These are phyloP conservation scores for Eucalyptus erythrocorys DNA, from an alignment of 345 rosid genomes.

Conservation along the genomic window DNA sequence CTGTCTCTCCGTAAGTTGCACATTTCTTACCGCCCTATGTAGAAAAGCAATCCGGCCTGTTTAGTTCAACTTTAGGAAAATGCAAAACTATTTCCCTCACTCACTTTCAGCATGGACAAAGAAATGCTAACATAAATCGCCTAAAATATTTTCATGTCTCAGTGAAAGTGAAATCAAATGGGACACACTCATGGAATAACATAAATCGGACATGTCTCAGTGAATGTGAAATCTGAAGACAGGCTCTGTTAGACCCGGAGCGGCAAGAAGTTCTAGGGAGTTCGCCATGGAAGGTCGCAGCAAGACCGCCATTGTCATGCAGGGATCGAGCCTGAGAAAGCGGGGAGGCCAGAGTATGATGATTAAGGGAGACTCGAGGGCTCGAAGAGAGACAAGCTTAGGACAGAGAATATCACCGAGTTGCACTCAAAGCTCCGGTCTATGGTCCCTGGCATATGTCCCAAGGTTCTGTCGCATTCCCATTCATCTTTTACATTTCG, in stretches of 20 bases:
- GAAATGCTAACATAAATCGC: no score
- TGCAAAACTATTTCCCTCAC: no score
- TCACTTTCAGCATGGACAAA: no score
- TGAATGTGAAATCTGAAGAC: neutral
- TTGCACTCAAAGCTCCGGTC: neutral
- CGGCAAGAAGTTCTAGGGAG: neutral
- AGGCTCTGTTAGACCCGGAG: neutral
- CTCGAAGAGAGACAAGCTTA: neutral
- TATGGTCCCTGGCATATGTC: neutral
- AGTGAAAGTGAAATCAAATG: no score
- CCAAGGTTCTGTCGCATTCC: neutral
- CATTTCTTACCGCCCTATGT: neutral
- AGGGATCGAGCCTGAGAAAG: neutral
- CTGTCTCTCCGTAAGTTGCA: neutral
- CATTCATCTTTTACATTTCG: neutral
- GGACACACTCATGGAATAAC: neutral
- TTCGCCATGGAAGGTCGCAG: neutral
- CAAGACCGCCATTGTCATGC: neutral
- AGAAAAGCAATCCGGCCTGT: neutral
- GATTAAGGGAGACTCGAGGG: neutral
- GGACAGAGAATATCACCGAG: neutral
- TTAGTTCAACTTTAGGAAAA: no score
- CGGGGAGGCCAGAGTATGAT: neutral
- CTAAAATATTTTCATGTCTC: no score
- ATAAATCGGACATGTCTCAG: neutral